phyloP scores from a whole-genome alignment of 140 eudicot species.

The Oenanthe javanica region DNA sequence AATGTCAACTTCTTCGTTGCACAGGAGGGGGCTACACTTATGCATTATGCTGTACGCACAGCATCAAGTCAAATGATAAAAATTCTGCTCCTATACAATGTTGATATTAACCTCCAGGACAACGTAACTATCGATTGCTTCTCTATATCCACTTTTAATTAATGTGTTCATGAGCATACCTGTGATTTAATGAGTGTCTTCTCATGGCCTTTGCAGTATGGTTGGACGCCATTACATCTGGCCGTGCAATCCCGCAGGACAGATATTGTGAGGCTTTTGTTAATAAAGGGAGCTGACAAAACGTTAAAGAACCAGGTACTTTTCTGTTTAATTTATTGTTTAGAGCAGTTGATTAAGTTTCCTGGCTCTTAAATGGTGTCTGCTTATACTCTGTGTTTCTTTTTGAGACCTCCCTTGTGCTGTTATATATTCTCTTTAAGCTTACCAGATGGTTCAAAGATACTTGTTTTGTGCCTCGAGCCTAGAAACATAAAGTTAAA shows the following conservation, averaged over 20 bases:
- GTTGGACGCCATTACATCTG: slow-evolving; percentile 95
- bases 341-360: background rate
- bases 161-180: background rate
- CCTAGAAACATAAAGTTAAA: background rate
- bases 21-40: slow-evolving; percentile 92
- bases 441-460: background rate
- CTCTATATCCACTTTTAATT: background rate
- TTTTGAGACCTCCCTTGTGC: background rate
- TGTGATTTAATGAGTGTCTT: slow-evolving; percentile 12
- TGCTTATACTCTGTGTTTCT: background rate
- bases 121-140: slow-evolving; percentile 31
- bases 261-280: slow-evolving; percentile 74
- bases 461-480: background rate
- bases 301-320: slow-evolving; percentile 61
- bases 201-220: slow-evolving; percentile 43
- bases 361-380: background rate
- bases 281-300: slow-evolving; percentile 80
- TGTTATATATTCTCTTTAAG: background rate
- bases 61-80: slow-evolving; percentile 85
- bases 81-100: slow-evolving; percentile 67
- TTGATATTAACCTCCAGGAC: slow-evolving; percentile 83
- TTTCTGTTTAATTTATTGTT: slow-evolving; percentile 3
- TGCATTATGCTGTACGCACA: slow-evolving; percentile 88
- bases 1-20: background rate
- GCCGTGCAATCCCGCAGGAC: slow-evolving; percentile 93